Conservation (phyloP, 352 stramenopile genomes). For the Globisporangium canariense region DNA sequence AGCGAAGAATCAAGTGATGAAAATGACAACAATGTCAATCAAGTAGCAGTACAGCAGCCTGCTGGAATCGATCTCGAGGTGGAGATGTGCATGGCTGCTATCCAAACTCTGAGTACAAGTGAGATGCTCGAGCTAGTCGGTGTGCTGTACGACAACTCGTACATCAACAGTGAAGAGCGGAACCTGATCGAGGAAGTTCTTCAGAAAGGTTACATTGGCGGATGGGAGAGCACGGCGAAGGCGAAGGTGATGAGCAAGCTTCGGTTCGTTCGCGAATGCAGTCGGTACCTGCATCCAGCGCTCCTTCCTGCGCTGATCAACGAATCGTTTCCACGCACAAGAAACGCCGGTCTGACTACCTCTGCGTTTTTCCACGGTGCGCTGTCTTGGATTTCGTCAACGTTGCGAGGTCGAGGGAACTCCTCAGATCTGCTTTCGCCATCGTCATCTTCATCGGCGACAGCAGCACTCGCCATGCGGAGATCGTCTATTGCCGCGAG, state of each 20-base stretch:
- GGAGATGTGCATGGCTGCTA: constrained; percentile 68
- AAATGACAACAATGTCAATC: not conserved
- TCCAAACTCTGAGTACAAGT: constrained; percentile 62
- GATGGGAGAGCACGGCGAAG: constrained; percentile 73
- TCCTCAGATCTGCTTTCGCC: constrained; percentile 31
- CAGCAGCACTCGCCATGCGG: constrained; percentile 40
- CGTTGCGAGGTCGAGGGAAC: constrained; percentile 34
- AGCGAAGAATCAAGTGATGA: constrained; percentile 4
- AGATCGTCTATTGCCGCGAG: constrained; percentile 46
- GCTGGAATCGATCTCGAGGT: constrained; percentile 43
- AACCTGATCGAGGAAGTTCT: constrained; percentile 72
- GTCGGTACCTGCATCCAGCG: constrained; percentile 57
- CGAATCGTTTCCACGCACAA: constrained; percentile 49
- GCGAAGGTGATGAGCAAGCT: constrained; percentile 61
- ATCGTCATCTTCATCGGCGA: constrained; percentile 26
- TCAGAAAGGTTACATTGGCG: constrained; percentile 77
- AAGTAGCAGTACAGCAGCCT: not conserved
- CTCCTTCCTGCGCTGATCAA: constrained; percentile 63
- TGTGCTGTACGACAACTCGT: constrained; percentile 63
- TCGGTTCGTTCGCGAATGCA: constrained; percentile 74
- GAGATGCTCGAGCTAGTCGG: constrained; percentile 58
- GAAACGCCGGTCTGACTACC: constrained; percentile 42
- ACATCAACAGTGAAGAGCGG: constrained; percentile 70
- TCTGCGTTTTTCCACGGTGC: constrained; percentile 54
- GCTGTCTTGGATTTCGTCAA: constrained; percentile 60